Percentiles rank a stretch among this genome's conserved stretches.
phyloP scores from a whole-genome alignment of 495 filamentous ascomycete genomes.

The Penicillium chermesinum region DNA sequence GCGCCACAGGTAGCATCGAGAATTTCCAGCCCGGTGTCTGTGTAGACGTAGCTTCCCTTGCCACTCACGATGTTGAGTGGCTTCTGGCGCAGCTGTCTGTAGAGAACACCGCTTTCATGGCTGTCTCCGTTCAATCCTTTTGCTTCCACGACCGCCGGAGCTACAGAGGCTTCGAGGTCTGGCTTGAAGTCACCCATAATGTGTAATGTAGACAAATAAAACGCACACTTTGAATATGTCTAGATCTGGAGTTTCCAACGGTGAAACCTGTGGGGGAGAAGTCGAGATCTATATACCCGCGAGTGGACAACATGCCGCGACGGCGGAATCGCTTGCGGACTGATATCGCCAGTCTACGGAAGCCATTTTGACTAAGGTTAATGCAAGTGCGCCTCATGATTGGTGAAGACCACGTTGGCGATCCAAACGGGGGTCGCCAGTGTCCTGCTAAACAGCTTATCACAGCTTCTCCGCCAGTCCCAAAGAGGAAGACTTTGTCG shows the following conservation, averaged over 20 bases:
- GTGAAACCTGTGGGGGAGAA: background rate
- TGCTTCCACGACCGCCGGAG: background rate
- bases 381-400: background rate
- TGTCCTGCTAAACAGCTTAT: constrained; percentile 2
- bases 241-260: background rate
- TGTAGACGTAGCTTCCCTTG: constrained; percentile 17
- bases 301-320: background rate
- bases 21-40: constrained; percentile 47
- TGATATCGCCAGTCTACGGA: background rate
- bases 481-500: constrained; percentile 29
- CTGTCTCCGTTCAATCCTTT: background rate
- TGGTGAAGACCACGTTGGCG: background rate
- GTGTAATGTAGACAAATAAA: background rate
- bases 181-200: constrained; percentile 25
- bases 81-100: constrained; percentile 17
- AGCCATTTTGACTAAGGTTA: background rate
- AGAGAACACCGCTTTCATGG: constrained; percentile 22
- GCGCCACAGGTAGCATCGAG: constrained; percentile 44
- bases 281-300: background rate
- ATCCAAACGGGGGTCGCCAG: background rate
- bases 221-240: background rate
- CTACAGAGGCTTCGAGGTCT: background rate
- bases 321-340: background rate
- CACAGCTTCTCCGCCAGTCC: constrained; percentile 12
- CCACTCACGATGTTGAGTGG: constrained; percentile 19